Percentiles rank a stretch among this genome's conserved stretches.
phyloP scores from a whole-genome alignment of 305 asterid species.

The Solanum hybrid region DNA sequence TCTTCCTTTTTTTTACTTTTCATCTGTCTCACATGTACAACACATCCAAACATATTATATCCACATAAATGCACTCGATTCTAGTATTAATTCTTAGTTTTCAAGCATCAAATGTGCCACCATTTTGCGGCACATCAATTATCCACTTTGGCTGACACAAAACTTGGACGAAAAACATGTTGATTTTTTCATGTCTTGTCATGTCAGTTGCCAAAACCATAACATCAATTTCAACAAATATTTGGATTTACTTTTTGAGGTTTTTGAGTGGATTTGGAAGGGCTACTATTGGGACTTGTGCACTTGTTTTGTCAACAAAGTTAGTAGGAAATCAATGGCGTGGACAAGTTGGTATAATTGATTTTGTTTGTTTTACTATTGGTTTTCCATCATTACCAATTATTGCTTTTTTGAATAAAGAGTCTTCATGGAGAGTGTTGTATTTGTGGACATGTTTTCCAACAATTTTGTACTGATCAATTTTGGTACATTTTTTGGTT shows the following conservation, averaged over 20 bases:
- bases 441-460: slow-evolving; percentile 50
- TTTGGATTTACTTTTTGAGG: slow-evolving; percentile 32
- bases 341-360: slow-evolving; percentile 39
- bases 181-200: slow-evolving; percentile 24
- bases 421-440: slow-evolving; percentile 42
- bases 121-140: not conserved
- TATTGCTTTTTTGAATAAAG: slow-evolving; percentile 22
- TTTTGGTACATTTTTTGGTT: slow-evolving; percentile 23
- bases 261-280: slow-evolving; percentile 39
- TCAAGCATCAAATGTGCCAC: too few relatives aligned
- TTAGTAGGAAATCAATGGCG: slow-evolving; percentile 53
- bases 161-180: slow-evolving; percentile 39
- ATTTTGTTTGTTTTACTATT: slow-evolving; percentile 34
- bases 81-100: too few relatives aligned
- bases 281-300: slow-evolving; percentile 45
- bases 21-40: too few relatives aligned
- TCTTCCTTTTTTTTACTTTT: too few relatives aligned
- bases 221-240: slow-evolving; percentile 26
- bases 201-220: slow-evolving; percentile 34
- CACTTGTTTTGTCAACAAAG: slow-evolving; percentile 55
- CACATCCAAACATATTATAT: too few relatives aligned
- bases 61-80: too few relatives aligned
- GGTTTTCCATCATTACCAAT: slow-evolving; percentile 57
- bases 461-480: slow-evolving; percentile 26
- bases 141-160: slow-evolving; percentile 41